These are phyloP conservation scores for Arthrobotrys megalospora DNA, from an alignment of 2,329 filamentous ascomycete species.

Conservation along the genomic window DNA sequence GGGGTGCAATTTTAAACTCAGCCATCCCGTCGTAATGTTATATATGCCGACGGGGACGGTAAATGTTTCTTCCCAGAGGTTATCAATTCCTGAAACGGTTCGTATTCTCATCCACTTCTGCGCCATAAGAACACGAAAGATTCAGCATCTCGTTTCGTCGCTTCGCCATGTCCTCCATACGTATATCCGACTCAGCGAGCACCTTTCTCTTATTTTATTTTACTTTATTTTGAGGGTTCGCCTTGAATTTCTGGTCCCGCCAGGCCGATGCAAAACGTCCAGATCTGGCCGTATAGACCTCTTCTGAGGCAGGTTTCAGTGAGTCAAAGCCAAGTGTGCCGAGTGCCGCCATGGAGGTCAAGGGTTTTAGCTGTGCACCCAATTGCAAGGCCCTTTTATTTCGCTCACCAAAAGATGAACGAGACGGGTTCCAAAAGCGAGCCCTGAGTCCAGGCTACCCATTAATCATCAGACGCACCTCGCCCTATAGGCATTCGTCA, in stretches of 20 bases:
- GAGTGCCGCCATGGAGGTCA: conserved; percentile 45
- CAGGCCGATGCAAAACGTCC: conserved; percentile 12
- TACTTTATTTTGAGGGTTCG: conserved; percentile 11
- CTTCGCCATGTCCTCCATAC: background rate
- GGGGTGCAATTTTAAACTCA: conserved; percentile 36
- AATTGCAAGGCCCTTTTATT: conserved; percentile 57
- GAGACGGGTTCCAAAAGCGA: conserved; percentile 33
- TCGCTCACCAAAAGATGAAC: conserved; percentile 43
- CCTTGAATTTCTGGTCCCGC: conserved; percentile 19
- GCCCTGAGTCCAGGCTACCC: conserved; percentile 34
- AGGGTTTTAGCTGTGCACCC: conserved; percentile 46
- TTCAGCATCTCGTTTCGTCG: background rate
- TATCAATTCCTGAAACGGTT: conserved; percentile 56
- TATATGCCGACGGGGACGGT: conserved; percentile 43
- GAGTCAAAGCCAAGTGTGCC: conserved; percentile 59
- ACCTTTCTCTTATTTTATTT: background rate
- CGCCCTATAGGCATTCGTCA: conserved; percentile 55
- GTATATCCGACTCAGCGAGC: background rate
- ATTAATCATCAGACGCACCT: conserved; percentile 61
- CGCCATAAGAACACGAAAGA: conserved; percentile 48
- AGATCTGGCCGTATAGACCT: conserved; percentile 20
- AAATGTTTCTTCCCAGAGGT: conserved; percentile 38
- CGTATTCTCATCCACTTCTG: conserved; percentile 46
- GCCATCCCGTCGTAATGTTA: conserved; percentile 39
- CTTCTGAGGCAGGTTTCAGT: conserved; percentile 43